Conservation (phyloP, 2,329 filamentous ascomycete genomes). For the Scolecobasidium constrictum region DNA sequence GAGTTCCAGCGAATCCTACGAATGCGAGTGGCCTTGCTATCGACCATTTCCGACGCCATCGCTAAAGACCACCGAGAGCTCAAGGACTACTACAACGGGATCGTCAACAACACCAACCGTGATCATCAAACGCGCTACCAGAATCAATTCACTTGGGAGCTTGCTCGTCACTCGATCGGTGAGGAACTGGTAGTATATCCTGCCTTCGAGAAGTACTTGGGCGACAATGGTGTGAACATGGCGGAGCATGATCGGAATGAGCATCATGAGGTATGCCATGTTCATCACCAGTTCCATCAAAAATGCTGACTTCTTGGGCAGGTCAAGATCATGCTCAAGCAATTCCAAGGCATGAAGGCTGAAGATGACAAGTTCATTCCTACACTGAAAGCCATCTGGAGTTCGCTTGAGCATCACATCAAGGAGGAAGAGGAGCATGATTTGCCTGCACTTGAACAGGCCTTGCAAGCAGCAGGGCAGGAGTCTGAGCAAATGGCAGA, state of each 20-base stretch:
- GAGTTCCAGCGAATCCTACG: no score
- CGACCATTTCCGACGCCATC: constrained; percentile 25
- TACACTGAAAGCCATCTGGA: constrained; percentile 17
- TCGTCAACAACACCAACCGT: constrained; percentile 28
- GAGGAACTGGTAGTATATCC: constrained; percentile 36
- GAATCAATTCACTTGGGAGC: constrained; percentile 43
- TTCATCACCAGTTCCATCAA: background rate
- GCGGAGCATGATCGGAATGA: constrained; percentile 23
- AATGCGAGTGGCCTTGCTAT: no score
- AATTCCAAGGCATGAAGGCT: constrained; percentile 20
- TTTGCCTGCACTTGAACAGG: constrained; percentile 19
- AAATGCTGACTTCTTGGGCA: constrained; percentile 5
- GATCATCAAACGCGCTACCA: constrained; percentile 35
- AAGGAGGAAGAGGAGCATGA: constrained; percentile 21
- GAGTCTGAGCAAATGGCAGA: constrained; percentile 19
- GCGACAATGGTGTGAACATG: constrained; percentile 19
- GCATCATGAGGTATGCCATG: constrained; percentile 22
- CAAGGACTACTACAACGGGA: constrained; percentile 31
- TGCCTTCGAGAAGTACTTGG: constrained; percentile 24
- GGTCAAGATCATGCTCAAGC: constrained; percentile 19
- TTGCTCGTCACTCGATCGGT: constrained; percentile 40
- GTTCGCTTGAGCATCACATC: constrained; percentile 18
- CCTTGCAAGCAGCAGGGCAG: constrained; percentile 13
- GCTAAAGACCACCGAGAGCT: constrained; percentile 31
- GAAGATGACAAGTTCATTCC: constrained; percentile 16